A percentile compares a stretch with the other conserved stretches of the same genome.
Evolutionary conservation across 2,329 filamentous ascomycete species (phyloP).

Genomic region (Colletotrichum filicis): DNA sequence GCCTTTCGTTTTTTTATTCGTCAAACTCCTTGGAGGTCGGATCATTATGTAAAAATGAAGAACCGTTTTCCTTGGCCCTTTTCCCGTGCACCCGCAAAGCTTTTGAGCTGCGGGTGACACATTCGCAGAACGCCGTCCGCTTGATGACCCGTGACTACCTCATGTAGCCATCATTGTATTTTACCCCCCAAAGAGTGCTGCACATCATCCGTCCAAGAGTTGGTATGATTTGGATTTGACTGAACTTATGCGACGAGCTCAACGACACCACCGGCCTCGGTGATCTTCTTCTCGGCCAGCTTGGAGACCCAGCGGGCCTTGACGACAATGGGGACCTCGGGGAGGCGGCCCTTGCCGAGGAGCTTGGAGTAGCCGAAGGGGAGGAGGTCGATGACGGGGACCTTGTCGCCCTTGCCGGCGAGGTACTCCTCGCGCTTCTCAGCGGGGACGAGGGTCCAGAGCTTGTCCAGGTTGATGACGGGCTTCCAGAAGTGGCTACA

Average conservation of each 20-base stretch:
- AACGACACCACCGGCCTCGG: constrained; percentile 93
- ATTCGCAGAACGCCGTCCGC: constrained; percentile 30
- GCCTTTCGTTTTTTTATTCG: constrained; percentile 36
- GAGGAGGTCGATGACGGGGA: constrained; percentile 97
- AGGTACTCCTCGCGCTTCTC: constrained; percentile 96
- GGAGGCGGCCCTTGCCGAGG: constrained; percentile 96
- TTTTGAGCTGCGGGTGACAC: constrained; percentile 15
- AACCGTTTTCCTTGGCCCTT: constrained; percentile 29
- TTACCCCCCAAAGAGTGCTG: constrained; percentile 3
- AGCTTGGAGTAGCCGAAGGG: constrained; percentile 98
- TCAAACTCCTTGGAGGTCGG: constrained; percentile 34
- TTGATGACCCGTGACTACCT: constrained; percentile 3
- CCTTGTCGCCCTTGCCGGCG: constrained; percentile 86
- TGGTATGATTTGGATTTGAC: not conserved
- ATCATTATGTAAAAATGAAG: constrained; percentile 38
- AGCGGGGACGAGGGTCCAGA: constrained; percentile 93
- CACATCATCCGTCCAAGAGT: constrained; percentile 8
- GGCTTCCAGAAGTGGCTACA: constrained; percentile 94
- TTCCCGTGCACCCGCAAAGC: constrained; percentile 34
- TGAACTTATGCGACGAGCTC: constrained; percentile 85
- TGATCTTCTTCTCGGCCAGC: constrained; percentile 99
- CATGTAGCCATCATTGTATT: constrained; percentile 23
- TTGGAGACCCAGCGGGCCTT: constrained; percentile 95
- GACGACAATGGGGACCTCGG: constrained; percentile 92
- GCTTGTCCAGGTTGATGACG: constrained; percentile 98